Evolutionary conservation across 2,329 filamentous ascomycete genomes (phyloP).

Genomic region (Arthrinium puccinioides): DNA sequence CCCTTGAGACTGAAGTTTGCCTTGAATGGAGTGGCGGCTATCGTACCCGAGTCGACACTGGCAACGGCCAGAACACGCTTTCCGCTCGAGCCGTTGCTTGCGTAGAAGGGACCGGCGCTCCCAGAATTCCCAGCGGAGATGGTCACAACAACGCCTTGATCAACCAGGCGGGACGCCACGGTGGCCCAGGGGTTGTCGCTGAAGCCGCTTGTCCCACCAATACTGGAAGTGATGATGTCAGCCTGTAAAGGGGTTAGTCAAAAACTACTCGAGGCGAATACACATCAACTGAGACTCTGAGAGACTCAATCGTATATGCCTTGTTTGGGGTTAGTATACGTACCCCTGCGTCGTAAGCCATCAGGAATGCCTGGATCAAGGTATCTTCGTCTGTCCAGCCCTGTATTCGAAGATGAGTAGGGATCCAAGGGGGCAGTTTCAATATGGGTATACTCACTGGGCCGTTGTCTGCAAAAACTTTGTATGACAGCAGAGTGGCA

Average conservation of each 20-base stretch:
- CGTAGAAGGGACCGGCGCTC: conserved; percentile 36
- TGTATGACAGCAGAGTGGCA: conserved; percentile 15
- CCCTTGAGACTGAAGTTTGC: conserved; percentile 18
- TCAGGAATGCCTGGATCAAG: conserved; percentile 25
- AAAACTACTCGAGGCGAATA: too few relatives aligned
- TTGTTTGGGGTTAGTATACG: not conserved
- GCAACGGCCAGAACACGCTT: conserved; percentile 33
- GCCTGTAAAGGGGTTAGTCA: too few relatives aligned
- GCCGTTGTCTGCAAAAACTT: conserved; percentile 10
- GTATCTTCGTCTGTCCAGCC: conserved; percentile 16
- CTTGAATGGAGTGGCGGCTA: conserved; percentile 18
- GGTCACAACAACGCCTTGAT: conserved; percentile 39
- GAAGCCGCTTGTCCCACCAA: conserved; percentile 28
- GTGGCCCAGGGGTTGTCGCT: conserved; percentile 25
- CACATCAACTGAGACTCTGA: too few relatives aligned
- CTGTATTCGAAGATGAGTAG: not conserved
- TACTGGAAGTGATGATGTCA: conserved; percentile 33
- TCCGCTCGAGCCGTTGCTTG: conserved; percentile 29
- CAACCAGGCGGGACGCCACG: conserved; percentile 27
- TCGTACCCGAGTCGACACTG: conserved; percentile 25
- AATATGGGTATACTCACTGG: not conserved
- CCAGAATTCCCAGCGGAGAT: conserved; percentile 45
- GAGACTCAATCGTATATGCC: too few relatives aligned
- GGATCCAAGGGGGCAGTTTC: not conserved
- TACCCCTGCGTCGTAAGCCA: conserved; percentile 22